Evolutionary conservation across 192 early-diverging fungal genomes (phyloP), one percentile per base, ranked within the genome.

Genomic region (Ambispora gerdemannii): DNA sequence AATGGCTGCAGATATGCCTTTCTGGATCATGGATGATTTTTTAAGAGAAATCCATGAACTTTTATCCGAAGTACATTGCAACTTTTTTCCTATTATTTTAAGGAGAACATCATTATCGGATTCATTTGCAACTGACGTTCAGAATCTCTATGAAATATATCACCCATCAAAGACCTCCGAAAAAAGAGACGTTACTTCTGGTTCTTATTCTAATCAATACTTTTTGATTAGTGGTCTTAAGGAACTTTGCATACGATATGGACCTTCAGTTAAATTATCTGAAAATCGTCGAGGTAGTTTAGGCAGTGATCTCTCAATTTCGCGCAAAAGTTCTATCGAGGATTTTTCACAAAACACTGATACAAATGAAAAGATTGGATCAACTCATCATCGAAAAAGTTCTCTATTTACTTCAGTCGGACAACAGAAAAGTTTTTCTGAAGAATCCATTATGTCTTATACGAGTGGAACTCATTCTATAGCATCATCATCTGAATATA

Each of bases 1-100:
- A 2, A 66, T 74, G 22, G 8, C 74, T 6, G 65, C 78, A 10
- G 67, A 75, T 17, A 74, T 84, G 65, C 76, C 85, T n/a, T 80
- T 81, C 13, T 86, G 85, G 83, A 80, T 79, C 52, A 80, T 84
- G 68, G 78, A 82, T 27, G 79, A 82, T 43, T 74, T 83, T 31
- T 49, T 86, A 24, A 58, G 66, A 25, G 80, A 83, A 50, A 65
- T 86, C 19, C 74, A 79, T 24, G 73, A 70, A 25, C 79, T 81
- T 36, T 51, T 86, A 32, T 74, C 74, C 0, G 83, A 82, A 20
- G 70, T 80, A 4, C 67, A 82, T 32, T 52, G 67, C 4, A 60
- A 70, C 3, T 78, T 83, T 50, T 76, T 73, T 34, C 85, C 85
- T 3, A 61, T 82, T 2, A 70, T 70, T 28, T 60, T 58, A 7